These are phyloP conservation scores for Dothideomycetes sp. DNA, from an alignment of 2,329 filamentous ascomycete genomes.

Conservation along the genomic window DNA sequence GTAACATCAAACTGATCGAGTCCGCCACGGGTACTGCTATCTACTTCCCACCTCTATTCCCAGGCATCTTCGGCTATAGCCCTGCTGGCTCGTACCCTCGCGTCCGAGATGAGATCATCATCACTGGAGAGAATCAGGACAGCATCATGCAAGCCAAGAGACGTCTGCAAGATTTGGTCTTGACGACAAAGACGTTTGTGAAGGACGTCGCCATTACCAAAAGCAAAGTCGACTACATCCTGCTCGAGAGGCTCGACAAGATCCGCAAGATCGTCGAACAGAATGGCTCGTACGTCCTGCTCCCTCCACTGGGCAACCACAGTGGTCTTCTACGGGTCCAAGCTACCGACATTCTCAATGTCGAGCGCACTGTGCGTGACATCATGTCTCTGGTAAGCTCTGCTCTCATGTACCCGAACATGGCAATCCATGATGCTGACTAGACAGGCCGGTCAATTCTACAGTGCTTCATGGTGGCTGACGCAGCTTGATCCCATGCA, in stretches of 20 bases:
- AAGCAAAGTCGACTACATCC: slow-evolving; percentile 88
- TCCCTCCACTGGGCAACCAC: slow-evolving; percentile 79
- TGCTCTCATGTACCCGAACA: slow-evolving; percentile 15
- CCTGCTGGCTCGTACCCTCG: slow-evolving; percentile 67
- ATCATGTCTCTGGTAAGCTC: slow-evolving; percentile 77
- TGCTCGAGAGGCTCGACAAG: slow-evolving; percentile 86
- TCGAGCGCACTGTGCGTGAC: slow-evolving; percentile 89
- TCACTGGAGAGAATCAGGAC: slow-evolving; percentile 80
- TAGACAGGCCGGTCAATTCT: slow-evolving; percentile 81
- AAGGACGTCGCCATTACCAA: slow-evolving; percentile 87
- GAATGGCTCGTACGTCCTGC: slow-evolving; percentile 89
- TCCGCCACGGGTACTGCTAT: slow-evolving; percentile 92
- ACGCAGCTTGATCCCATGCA: slow-evolving; percentile 62
- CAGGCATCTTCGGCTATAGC: slow-evolving; percentile 81
- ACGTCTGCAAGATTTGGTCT: slow-evolving; percentile 78
- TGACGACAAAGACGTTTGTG: slow-evolving; percentile 63
- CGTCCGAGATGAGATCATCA: slow-evolving; percentile 84
- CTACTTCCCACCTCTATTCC: slow-evolving; percentile 94
- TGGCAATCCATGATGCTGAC: slow-evolving; percentile 17
- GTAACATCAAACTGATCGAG: slow-evolving; percentile 97
- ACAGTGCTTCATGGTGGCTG: slow-evolving; percentile 93
- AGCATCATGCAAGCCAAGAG: slow-evolving; percentile 83
- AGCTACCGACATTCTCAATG: slow-evolving; percentile 83
- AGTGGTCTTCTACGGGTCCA: slow-evolving; percentile 81
- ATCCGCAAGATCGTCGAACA: slow-evolving; percentile 96